Evolutionary conservation across 1,139 yeast genomes (phyloP), one percentile per base, ranked within the genome.

Genomic region (Geotrichum bryndzae): DNA sequence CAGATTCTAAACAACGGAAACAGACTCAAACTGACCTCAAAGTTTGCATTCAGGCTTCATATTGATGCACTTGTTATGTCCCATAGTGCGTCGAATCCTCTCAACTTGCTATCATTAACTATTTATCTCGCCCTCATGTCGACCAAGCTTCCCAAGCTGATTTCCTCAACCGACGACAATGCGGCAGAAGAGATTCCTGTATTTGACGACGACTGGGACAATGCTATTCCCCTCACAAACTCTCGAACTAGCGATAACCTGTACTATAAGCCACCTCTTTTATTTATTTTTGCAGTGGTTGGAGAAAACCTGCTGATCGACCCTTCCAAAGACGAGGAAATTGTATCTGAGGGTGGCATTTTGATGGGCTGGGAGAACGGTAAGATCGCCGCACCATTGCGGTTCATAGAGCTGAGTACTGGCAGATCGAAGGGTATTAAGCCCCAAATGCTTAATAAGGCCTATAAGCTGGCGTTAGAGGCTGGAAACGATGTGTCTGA

Each of bases 151-250:
- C 98, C 99, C 4, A 79, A 85, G 58, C 77, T 90, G 61, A 76
- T 84, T 2, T 88, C 96, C 23, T 84, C 83, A 74, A 72, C 88
- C 23, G 81, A 81, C 66, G 84, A 81, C 65, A 66, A 77, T 31
- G 74, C 74, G 51, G 80, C 82, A 22, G 96, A 89, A 70, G 97
- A 91, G 73, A 86, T 89, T 66, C 98, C 98, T 1, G 89, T 91
- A 0, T 92, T 92, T 70, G 86, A 92, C 54, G 97, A 91, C 69
- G 96, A 85, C 71, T 92, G 88, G 94, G 87, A 80, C 69, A 79
- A 77, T 66, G 83, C 87, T 45, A 79, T 69, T 61, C 80, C 72
- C 55, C 74, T 88, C 48, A 78, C 82, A 54, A 70, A 75, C 8
- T 69, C 71, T 52, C 45, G 70, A 70, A 5, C 55, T 5, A 59